Conservation (phyloP, 208 protist species). For the Paratrypanosoma confusum region DNA sequence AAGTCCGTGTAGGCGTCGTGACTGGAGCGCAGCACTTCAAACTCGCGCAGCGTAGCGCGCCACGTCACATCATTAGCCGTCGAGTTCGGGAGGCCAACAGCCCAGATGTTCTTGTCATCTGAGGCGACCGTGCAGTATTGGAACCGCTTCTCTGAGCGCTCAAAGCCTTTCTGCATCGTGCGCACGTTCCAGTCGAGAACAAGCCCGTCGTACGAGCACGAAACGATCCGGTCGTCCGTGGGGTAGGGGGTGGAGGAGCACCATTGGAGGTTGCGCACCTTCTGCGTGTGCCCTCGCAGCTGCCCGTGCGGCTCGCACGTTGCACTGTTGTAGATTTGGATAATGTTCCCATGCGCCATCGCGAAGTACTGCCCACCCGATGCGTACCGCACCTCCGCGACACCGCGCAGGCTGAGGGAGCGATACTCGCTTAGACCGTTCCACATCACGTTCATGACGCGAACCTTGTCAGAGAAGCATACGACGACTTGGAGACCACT, state of each 20-base stretch:
- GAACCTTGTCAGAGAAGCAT: constrained; percentile 90
- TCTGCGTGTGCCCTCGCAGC: constrained; percentile 89
- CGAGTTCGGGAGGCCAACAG: constrained; percentile 68
- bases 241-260: constrained; percentile 68
- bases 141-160: constrained; percentile 86
- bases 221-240: constrained; percentile 86
- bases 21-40: constrained; percentile 37
- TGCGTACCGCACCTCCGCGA: constrained; percentile 81
- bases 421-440: constrained; percentile 82
- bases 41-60: constrained; percentile 86
- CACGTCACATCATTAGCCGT: constrained; percentile 49
- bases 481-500: constrained; percentile 90
- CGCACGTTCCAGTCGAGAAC: constrained; percentile 89
- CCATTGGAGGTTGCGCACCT: constrained; percentile 81
- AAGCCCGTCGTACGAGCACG: constrained; percentile 88
- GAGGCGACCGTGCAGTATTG: constrained; percentile 79
- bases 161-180: constrained; percentile 75
- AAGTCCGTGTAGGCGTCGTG: constrained; percentile 50
- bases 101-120: constrained; percentile 84
- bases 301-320: constrained; percentile 88
- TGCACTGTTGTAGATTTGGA: constrained; percentile 89
- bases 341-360: constrained; percentile 85
- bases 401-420: constrained; percentile 84
- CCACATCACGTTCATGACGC: constrained; percentile 91
- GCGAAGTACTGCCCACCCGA: constrained; percentile 92